Evolutionary conservation across 2,329 filamentous ascomycete genomes (phyloP).

Genomic region (Ambrosiella xylebori): DNA sequence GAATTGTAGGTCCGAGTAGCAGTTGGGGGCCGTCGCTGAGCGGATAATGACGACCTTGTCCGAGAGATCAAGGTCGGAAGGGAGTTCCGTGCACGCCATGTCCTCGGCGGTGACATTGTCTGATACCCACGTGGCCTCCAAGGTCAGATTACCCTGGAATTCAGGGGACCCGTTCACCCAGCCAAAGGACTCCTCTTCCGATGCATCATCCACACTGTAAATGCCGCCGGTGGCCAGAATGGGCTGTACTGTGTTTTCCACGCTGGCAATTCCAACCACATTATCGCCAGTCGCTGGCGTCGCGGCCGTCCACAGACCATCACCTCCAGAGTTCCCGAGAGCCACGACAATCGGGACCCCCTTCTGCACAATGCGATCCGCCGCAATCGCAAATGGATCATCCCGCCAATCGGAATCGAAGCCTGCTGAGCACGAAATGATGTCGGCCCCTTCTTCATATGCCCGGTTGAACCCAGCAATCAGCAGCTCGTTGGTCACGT

Average conservation of each 20-base stretch:
- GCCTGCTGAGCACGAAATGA: conserved; percentile 20
- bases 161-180: background rate
- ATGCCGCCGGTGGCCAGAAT: conserved; percentile 24
- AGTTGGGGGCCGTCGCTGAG: background rate
- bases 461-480: conserved; percentile 26
- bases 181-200: background rate
- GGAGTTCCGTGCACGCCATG: background rate
- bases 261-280: conserved; percentile 24
- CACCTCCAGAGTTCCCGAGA: conserved; percentile 17
- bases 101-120: background rate
- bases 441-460: conserved; percentile 24
- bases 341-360: conserved; percentile 19
- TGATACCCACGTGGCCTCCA: background rate
- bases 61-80: background rate
- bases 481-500: conserved; percentile 23
- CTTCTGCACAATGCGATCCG: conserved; percentile 17
- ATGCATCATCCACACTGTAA: conserved; percentile 23
- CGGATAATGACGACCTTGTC: background rate
- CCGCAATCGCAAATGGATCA: conserved; percentile 16
- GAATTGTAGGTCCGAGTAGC: background rate
- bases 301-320: conserved; percentile 16
- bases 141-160: background rate
- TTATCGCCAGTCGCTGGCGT: conserved; percentile 16
- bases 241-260: conserved; percentile 29
- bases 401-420: conserved; percentile 17